Percentiles rank a stretch among this genome's conserved stretches.
phyloP scores from a whole-genome alignment of 352 stramenopile species.

The Hyaloperonospora brassicae region DNA sequence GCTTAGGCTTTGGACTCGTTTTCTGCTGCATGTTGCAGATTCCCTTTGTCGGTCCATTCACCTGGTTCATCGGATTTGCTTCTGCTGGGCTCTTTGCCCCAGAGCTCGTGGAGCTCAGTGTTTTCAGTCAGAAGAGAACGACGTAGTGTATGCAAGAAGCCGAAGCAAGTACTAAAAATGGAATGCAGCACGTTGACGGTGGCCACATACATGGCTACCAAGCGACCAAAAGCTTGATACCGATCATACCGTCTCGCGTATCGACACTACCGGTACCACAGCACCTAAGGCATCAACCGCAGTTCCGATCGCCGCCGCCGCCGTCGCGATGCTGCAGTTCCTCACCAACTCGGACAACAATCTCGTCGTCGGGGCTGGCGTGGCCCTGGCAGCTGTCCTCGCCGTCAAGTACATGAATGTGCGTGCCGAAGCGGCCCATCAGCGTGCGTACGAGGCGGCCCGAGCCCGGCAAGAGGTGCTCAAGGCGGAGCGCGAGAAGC shows the following conservation, averaged over 20 bases:
- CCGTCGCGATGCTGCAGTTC: slow-evolving; percentile 36
- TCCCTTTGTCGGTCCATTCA: slow-evolving; percentile 53
- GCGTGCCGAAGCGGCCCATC: slow-evolving; percentile 51
- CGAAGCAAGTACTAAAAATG: no score
- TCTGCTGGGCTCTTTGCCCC: slow-evolving; percentile 50
- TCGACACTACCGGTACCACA: no score
- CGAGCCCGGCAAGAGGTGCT: slow-evolving; percentile 57
- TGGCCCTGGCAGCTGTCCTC: slow-evolving; percentile 45
- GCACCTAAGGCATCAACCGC: no score
- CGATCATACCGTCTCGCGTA: no score
- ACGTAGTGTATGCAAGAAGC: no score
- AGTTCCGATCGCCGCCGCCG: no score
- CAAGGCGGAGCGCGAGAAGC: slow-evolving; percentile 56
- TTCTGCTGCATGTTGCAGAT: slow-evolving; percentile 54
- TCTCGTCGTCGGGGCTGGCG: slow-evolving; percentile 44
- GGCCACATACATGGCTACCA: no score
- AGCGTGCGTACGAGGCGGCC: slow-evolving; percentile 50
- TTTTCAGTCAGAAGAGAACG: no score
- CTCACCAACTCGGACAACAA: slow-evolving; percentile 39
- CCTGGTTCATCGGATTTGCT: slow-evolving; percentile 64
- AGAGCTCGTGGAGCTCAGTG: slow-evolving; percentile 47
- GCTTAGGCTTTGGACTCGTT: slow-evolving; percentile 55
- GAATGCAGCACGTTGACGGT: no score
- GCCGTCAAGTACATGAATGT: slow-evolving; percentile 57
- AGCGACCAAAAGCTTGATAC: no score